A percentile compares a stretch with the other conserved stretches of the same genome.
phyloP scores from a whole-genome alignment of 2,329 filamentous ascomycete species.

The Biscogniauxia mediterranea region DNA sequence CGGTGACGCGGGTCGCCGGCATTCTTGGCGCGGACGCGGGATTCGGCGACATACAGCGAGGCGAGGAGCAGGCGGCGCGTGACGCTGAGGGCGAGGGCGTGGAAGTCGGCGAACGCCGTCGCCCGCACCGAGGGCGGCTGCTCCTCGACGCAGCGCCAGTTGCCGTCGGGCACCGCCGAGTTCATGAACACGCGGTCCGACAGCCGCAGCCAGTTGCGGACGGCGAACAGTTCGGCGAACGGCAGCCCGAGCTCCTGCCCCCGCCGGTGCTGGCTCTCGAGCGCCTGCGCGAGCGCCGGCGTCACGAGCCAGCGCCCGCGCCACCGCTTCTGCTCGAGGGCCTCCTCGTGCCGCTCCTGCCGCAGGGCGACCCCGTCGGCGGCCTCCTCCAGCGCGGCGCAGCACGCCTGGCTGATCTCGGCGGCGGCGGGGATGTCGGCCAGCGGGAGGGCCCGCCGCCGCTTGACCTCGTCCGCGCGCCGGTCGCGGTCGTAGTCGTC shows the following conservation, averaged over 20 bases:
- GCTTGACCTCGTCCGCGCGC: slow-evolving; percentile 31
- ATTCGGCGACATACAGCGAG: slow-evolving; percentile 67
- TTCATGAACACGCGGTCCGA: slow-evolving; percentile 77
- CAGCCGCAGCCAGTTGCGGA: slow-evolving; percentile 60
- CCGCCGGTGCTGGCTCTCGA: slow-evolving; percentile 21
- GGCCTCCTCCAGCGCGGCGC: slow-evolving; percentile 62
- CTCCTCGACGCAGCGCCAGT: slow-evolving; percentile 64
- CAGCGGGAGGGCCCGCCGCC: slow-evolving; percentile 38
- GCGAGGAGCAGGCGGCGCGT: slow-evolving; percentile 70
- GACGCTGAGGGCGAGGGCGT: slow-evolving; percentile 64
- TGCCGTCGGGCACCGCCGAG: slow-evolving; percentile 55
- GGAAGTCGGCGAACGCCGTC: slow-evolving; percentile 74
- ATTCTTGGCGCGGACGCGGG: slow-evolving; percentile 58
- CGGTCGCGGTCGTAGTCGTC: slow-evolving; percentile 46
- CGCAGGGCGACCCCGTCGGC: slow-evolving; percentile 64
- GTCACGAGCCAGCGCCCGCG: slow-evolving; percentile 66
- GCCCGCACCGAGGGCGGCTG: slow-evolving; percentile 67
- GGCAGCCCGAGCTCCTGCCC: slow-evolving; percentile 35
- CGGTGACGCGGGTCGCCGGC: slow-evolving; percentile 11
- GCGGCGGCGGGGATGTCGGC: slow-evolving; percentile 67
- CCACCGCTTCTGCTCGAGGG: slow-evolving; percentile 59
- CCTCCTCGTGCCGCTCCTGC: slow-evolving; percentile 63
- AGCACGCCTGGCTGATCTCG: slow-evolving; percentile 68
- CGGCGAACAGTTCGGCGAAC: slow-evolving; percentile 56
- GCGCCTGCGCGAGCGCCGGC: slow-evolving; percentile 31